Conservation (phyloP, 2,329 filamentous ascomycete species). For the Epichloe sp. region DNA sequence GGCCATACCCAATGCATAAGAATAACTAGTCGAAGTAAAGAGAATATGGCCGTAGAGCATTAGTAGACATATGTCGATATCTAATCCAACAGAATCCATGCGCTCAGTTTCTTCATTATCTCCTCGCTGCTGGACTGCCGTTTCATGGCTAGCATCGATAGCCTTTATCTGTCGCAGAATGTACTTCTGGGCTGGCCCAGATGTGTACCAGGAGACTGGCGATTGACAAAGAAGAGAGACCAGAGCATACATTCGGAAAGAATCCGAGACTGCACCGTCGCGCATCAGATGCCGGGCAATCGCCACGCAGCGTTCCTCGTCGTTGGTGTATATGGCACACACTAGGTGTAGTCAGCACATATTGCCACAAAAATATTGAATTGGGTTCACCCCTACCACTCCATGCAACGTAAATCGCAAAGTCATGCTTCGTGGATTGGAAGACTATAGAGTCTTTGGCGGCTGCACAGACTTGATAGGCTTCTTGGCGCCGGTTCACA, state of each 20-base stretch:
- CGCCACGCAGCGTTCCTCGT: slow-evolving; percentile 61
- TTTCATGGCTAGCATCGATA: slow-evolving; percentile 54
- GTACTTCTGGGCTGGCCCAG: slow-evolving; percentile 77
- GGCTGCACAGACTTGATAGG: slow-evolving; percentile 68
- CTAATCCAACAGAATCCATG: slow-evolving; percentile 1
- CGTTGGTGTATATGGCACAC: slow-evolving; percentile 69
- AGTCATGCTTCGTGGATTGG: slow-evolving; percentile 53
- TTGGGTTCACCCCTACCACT: slow-evolving; percentile 40
- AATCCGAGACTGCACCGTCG: slow-evolving; percentile 67
- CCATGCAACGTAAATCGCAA: slow-evolving; percentile 65
- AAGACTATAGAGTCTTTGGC: slow-evolving; percentile 75
- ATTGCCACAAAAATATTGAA: not conserved
- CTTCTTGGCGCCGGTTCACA: slow-evolving; percentile 51
- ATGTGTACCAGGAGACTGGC: slow-evolving; percentile 61
- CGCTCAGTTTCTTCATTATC: slow-evolving; percentile 8
- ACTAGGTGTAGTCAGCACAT: slow-evolving; percentile 30
- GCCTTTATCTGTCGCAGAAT: slow-evolving; percentile 83
- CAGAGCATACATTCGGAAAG: slow-evolving; percentile 70
- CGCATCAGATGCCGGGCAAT: slow-evolving; percentile 76
- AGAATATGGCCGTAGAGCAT: slow-evolving; percentile 86
- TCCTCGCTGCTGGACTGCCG: slow-evolving; percentile 19
- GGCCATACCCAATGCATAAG: slow-evolving; percentile 56
- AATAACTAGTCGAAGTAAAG: slow-evolving; percentile 70
- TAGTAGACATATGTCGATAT: slow-evolving; percentile 67
- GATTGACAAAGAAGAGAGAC: slow-evolving; percentile 67